Evolutionary conservation across 1,139 yeast genomes (phyloP), one percentile per base, ranked within the genome.

Genomic region (Hemisphaericaspora lyxosophila): DNA sequence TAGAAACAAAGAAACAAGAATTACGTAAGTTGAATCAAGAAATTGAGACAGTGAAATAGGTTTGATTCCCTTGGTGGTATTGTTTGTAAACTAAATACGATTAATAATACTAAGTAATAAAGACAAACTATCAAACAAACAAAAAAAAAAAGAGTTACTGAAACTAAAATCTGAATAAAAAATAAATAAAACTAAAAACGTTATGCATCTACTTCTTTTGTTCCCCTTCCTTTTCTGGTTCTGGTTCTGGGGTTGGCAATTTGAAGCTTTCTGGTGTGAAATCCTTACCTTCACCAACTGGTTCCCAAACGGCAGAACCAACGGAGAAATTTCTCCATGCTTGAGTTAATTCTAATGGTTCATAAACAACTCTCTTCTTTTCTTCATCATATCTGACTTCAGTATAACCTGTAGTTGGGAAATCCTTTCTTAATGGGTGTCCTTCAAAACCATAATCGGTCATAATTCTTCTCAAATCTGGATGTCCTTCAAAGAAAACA

Each of bases 361-460:
- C 95, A 59, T 87, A 87, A 24, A 87, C 87, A 42, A 87, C 82
- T 59, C 96, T 78, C 73, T 86, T 82, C 77, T 87, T 87, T 64
- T 87, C 95, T 60, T 86, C 90, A 61, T 87, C 95, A 63, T 86
- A 87, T 60, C 92, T 78, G 33, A 87, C 88, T 67, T 87, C 95
- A 36, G 94, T 85, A 66, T 85, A 87, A 45, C 95, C 95, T 34
- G 95, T 85, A 34, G 92, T 80, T 52, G 96, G 96, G 85, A 87
- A 87, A 64, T 87, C 96, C 64, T 87, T 87, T 64, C 95, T 80
- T 60, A 87, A 75, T 12, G 96, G 96, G 59, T 87, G 94, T 39
- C 96, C 96, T 63, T 85, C 95, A 54, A 87, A 87, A 25, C 96
- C 96, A 62, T 87, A 87, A 66, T 87, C 96, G 38, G 96, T 87